Conservation (phyloP, 345 rosid genomes). For the Hirschfeldia incana region DNA sequence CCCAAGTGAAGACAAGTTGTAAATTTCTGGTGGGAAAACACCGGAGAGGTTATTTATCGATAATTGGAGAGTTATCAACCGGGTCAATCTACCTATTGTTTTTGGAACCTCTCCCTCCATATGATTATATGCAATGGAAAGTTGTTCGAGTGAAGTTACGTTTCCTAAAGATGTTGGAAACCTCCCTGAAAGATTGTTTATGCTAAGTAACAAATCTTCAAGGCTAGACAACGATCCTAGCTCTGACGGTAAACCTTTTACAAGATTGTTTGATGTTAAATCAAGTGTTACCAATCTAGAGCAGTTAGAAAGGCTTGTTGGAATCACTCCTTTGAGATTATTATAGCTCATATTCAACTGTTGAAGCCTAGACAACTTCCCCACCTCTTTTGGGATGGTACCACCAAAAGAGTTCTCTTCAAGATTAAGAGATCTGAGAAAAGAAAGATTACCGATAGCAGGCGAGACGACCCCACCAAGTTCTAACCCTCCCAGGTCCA, state of each 20-base stretch:
- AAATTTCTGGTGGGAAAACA: neutral
- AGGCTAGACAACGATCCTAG: neutral
- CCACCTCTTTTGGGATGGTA: constrained; percentile 18
- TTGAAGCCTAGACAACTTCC: constrained; percentile 7
- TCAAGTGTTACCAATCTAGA: neutral
- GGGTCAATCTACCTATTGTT: neutral
- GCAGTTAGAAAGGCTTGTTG: neutral
- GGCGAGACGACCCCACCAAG: constrained; percentile 30
- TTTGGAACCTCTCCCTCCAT: neutral
- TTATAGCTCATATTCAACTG: neutral
- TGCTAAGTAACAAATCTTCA: neutral
- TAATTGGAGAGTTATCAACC: neutral
- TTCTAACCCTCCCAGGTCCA: constrained; percentile 16
- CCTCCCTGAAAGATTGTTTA: neutral
- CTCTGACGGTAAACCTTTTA: neutral
- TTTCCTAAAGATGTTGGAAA: neutral
- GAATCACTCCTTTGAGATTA: neutral
- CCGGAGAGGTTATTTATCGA: neutral
- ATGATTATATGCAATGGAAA: neutral
- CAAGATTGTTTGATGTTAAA: neutral
- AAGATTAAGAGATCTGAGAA: constrained; percentile 24
- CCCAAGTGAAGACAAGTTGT: neutral
- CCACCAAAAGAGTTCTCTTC: constrained; percentile 1
- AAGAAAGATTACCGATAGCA: constrained; percentile 23
- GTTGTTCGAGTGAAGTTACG: neutral